Base-by-base conservation (phyloP, 352 stramenopile species). In the Discostella stelligera region DNA sequence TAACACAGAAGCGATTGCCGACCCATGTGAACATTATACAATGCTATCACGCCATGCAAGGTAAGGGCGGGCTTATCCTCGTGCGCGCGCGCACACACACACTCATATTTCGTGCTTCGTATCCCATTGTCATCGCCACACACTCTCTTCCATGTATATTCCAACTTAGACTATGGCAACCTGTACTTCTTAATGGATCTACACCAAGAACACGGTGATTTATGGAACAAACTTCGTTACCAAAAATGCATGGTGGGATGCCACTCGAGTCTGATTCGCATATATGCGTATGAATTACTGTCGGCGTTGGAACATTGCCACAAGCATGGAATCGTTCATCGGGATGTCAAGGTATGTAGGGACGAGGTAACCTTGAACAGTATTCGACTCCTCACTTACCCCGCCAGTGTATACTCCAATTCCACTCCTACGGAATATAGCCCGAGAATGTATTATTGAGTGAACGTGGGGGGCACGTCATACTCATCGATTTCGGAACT, bases 111-210 rank as follows among this genome's bases (percentile, higher is more conserved):
- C 27, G 2, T 49, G 21, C 54, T 18, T 48, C 27, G 27, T 32
- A 32, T 7, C 23, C 48, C 55, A 63, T 63, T 48, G 6, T 27
- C 41, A 13, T 30, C 16, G 32, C 23, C n/a, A 16, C 18, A 52
- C n/a, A 41, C 16, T 62, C 20, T 44, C 21, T 27, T 23, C 30
- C 2, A 52, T 25, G 52, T 52, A 30, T 50, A 1, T 23, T 64
- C 20, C 8, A 41, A 54, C 39, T 66, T 20, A 64, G 96, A 99
- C 81, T 94, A 97, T 37, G 86, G 85, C 27, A 96, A 95, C 65
- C 77, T 99, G 13, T 98, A 98, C 80, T 98, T 98, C 80, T 79
- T 98, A 23, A 93, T 98, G 80, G 96, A 99, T 65, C 86, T 97
- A 21, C 90, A 97, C 59, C 78, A 94, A 18, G 56, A 68, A 41